These are phyloP conservation scores for Haplosporangium sp. DNA, from an alignment of 371 early-diverging fungal species.

Conservation along the genomic window DNA sequence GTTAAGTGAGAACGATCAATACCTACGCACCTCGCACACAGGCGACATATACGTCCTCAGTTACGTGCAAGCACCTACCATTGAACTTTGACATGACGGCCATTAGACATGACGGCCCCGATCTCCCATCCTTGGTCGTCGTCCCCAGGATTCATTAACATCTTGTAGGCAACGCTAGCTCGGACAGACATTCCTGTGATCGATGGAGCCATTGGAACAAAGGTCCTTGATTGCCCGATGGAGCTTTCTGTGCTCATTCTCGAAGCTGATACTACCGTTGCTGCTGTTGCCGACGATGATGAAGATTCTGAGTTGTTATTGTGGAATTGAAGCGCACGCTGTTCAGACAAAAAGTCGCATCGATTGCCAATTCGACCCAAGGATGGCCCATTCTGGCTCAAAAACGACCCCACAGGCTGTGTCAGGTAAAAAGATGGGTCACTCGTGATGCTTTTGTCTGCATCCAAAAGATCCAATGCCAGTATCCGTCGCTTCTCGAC, in stretches of 20 bases:
- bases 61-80: slow-evolving; percentile 6
- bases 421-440: slow-evolving; percentile 23
- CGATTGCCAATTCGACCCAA: no score
- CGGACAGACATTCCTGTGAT: slow-evolving; percentile 21
- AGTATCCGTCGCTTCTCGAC: slow-evolving; percentile 14
- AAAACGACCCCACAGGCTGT: neutral
- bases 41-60: neutral
- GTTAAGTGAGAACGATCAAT: neutral
- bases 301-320: no score
- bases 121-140: slow-evolving; percentile 29
- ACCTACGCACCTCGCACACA: neutral
- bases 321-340: no score
- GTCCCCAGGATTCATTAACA: slow-evolving; percentile 12
- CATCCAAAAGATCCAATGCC: slow-evolving; percentile 24
- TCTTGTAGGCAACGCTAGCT: slow-evolving; percentile 18
- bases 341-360: no score
- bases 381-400: no score
- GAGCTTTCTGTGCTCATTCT: neutral
- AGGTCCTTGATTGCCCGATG: neutral
- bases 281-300: neutral
- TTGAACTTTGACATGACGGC: slow-evolving; percentile 16
- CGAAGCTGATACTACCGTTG: neutral
- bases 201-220: neutral
- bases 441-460: slow-evolving; percentile 15
- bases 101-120: slow-evolving; percentile 19